Conservation (phyloP, 495 filamentous ascomycete genomes). For the Penicillium ucsense region DNA sequence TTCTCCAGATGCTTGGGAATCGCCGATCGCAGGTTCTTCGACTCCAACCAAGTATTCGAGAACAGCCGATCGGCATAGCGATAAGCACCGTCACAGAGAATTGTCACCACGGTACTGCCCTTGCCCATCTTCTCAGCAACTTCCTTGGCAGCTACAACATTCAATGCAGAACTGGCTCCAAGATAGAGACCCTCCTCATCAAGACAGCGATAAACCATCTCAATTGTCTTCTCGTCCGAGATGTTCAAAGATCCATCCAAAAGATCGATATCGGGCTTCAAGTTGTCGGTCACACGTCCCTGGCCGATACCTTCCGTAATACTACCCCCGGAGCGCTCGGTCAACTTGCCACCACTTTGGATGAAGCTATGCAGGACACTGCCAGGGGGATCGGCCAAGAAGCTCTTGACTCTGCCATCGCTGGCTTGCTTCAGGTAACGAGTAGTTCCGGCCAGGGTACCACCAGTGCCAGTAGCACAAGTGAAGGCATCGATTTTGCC, state of each 20-base stretch:
- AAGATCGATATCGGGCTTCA: conserved; percentile 72
- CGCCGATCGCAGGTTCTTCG: conserved; percentile 71
- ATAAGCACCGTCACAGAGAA: conserved; percentile 92
- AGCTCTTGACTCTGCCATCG: conserved; percentile 75
- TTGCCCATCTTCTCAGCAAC: conserved; percentile 82
- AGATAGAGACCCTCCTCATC: conserved; percentile 96
- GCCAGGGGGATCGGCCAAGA: conserved; percentile 88
- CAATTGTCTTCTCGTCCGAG: conserved; percentile 85
- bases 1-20: conserved; percentile 79
- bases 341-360: conserved; percentile 68
- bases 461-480: conserved; percentile 87
- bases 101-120: conserved; percentile 85
- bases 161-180: conserved; percentile 86
- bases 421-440: conserved; percentile 78
- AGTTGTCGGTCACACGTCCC: conserved; percentile 90
- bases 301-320: conserved; percentile 98
- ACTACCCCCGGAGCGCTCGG: conserved; percentile 72
- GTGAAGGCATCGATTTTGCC: conserved; percentile 91
- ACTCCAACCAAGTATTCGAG: conserved; percentile 75
- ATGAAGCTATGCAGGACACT: conserved; percentile 90
- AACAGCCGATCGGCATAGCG: conserved; percentile 92
- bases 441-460: conserved; percentile 84
- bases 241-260: conserved; percentile 83
- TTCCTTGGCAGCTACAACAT: conserved; percentile 92
- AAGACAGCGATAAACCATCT: conserved; percentile 95